Percentiles rank a stretch among this genome's conserved stretches.
Evolutionary conservation across 129 eudicot genomes (phyloP).

Genomic region (Oenanthe sinensis): DNA sequence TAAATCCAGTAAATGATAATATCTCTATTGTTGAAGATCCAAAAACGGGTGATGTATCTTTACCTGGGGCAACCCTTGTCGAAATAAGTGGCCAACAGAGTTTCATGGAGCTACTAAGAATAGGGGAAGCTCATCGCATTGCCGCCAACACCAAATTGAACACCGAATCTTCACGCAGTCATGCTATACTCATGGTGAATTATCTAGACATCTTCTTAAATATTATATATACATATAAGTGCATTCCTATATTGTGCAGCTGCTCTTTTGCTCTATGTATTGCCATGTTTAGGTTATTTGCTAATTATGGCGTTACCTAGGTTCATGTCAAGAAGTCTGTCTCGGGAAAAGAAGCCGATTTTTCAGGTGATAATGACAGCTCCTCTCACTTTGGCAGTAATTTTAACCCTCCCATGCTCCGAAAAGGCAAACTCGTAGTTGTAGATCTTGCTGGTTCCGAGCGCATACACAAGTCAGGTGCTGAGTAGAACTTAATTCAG

Average conservation of each 20-base stretch:
- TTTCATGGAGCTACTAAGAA: constrained; percentile 76
- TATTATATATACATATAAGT: not conserved
- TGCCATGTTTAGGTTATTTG: constrained; percentile 6
- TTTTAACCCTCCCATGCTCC: constrained; percentile 67
- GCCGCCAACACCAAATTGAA: constrained; percentile 99
- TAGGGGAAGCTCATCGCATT: constrained; percentile 93
- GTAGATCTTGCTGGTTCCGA: constrained; percentile 99
- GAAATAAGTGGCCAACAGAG: constrained; percentile 74
- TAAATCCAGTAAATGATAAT: constrained; percentile 89
- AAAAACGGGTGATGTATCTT: constrained; percentile 92
- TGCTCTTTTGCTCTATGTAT: not conserved
- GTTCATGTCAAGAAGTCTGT: constrained; percentile 90
- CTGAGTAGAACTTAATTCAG: constrained; percentile 3
- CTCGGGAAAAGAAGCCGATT: constrained; percentile 49
- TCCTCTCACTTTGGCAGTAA: constrained; percentile 42
- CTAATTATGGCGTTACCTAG: constrained; percentile 27
- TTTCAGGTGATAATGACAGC: constrained; percentile 45
- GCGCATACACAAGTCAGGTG: constrained; percentile 97
- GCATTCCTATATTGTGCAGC: not conserved
- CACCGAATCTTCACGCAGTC: constrained; percentile 99
- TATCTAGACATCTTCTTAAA: not conserved
- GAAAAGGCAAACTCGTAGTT: constrained; percentile 89
- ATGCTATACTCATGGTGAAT: constrained; percentile 92
- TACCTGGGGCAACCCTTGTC: constrained; percentile 81
- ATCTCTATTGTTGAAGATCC: constrained; percentile 94